Conservation (phyloP, 306 rosid genomes). For the Corylus americana region DNA sequence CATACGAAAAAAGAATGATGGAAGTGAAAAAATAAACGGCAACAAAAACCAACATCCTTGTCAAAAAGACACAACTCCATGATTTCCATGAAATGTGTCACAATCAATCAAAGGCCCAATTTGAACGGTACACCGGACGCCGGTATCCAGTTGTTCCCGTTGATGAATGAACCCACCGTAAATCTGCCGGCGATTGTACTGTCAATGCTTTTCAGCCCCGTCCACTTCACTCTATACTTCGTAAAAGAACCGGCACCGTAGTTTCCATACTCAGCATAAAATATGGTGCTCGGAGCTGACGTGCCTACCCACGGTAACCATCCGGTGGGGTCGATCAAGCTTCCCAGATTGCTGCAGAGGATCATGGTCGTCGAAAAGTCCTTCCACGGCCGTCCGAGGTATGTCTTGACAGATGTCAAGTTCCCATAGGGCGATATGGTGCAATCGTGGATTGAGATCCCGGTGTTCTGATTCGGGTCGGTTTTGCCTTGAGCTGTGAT, state of each 20-base stretch:
- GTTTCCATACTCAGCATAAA: constrained; percentile 65
- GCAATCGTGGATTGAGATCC: constrained; percentile 62
- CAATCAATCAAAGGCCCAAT: constrained; percentile 37
- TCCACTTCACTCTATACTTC: constrained; percentile 67
- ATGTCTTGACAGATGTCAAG: constrained; percentile 52
- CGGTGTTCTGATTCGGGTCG: constrained; percentile 80
- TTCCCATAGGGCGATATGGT: constrained; percentile 50
- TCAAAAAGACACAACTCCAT: not conserved
- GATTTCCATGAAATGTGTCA: not conserved
- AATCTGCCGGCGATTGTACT: constrained; percentile 40
- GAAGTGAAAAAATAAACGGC: not conserved
- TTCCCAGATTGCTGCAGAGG: constrained; percentile 42
- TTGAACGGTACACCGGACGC: constrained; percentile 40
- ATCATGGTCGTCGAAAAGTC: constrained; percentile 71
- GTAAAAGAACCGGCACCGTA: constrained; percentile 65
- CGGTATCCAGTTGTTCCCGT: constrained; percentile 59
- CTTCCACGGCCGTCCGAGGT: constrained; percentile 90
- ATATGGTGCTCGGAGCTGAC: constrained; percentile 74
- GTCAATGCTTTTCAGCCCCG: constrained; percentile 53
- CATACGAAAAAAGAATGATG: too few species aligned
- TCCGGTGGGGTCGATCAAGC: constrained; percentile 57
- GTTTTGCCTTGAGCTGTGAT: constrained; percentile 78
- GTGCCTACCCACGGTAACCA: constrained; percentile 84
- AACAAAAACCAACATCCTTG: not conserved
- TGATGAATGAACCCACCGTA: constrained; percentile 51